phyloP scores from a whole-genome alignment of 1,284 basidiomycete species.

The Cryptococcus hybrid region DNA sequence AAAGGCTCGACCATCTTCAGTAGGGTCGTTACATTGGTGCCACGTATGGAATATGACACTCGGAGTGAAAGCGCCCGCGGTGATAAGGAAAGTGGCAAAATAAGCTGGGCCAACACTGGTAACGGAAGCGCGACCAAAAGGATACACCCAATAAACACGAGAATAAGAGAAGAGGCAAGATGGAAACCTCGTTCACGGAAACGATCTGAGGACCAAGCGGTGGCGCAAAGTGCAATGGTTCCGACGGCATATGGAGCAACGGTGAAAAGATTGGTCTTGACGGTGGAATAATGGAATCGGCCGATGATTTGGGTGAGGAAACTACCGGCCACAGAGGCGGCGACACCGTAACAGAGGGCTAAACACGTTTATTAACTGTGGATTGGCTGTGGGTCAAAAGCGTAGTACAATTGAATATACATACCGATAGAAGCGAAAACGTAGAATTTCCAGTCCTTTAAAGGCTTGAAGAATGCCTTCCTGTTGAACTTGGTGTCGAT shows the following conservation, averaged over 20 bases:
- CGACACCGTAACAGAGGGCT: slow-evolving; percentile 23
- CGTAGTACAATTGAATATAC: background rate
- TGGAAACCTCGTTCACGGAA: slow-evolving; percentile 27
- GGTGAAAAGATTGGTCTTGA: slow-evolving; percentile 35
- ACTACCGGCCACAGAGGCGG: slow-evolving; percentile 19
- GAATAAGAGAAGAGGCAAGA: slow-evolving; percentile 16
- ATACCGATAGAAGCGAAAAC: slow-evolving; percentile 19
- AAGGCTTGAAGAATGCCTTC: slow-evolving; percentile 20
- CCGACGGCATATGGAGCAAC: slow-evolving; percentile 27
- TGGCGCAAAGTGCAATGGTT: slow-evolving; percentile 17
- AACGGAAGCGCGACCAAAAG: slow-evolving; percentile 21
- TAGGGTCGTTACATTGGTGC: slow-evolving; percentile 25
- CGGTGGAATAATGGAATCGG: slow-evolving; percentile 22
- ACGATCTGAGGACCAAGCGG: slow-evolving; percentile 21
- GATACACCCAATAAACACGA: slow-evolving; percentile 21
- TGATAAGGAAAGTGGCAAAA: slow-evolving; percentile 31
- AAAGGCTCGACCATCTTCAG: slow-evolving; percentile 26
- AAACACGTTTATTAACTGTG: no score
- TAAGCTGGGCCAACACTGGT: slow-evolving; percentile 17
- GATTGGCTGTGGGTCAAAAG: no score
- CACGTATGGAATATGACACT: slow-evolving; percentile 25
- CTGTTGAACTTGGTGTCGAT: slow-evolving; percentile 14
- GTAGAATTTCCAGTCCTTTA: slow-evolving; percentile 25
- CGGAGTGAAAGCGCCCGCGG: slow-evolving; percentile 24
- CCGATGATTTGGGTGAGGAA: slow-evolving; percentile 31